Base-by-base conservation (phyloP, 2,329 filamentous ascomycete species). In the Malbranchea zuffiana region DNA sequence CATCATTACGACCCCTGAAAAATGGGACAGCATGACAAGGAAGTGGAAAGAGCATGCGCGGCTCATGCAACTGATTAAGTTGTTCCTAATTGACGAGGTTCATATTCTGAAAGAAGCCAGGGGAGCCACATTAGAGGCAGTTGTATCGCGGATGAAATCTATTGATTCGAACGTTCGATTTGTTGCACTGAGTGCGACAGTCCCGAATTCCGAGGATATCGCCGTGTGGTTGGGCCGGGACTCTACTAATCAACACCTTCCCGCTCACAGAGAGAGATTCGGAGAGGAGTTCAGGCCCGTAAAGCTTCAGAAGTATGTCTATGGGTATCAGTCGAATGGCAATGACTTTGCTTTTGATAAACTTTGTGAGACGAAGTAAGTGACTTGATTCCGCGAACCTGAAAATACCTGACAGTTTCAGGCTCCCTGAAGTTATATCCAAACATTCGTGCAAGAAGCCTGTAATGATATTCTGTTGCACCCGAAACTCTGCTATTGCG, bases 21-120 rank as follows among this genome's bases (percentile, higher is more conserved):
- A 92, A 52, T 92, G 84, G 84, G 84, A 93, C 53, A 88, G 82
- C 42, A 78, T 90, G 55, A 92, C 85, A 0, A 70, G 84, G 12
- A 87, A 84, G 52, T 92, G 85, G 85, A 76, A 78, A 47, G 84
- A 92, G 48, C 80, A 92, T 49, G 70, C 71, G 35, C 80, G 70
- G 45, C 62, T 92, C 12, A 74, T 92, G 58, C 72, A 79, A 41
- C 67, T 87, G 44, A 74, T 92, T 30, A 82, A 80, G 42, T 62
- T 93, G 0, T 84, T 90, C 44, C 68, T 93, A 13, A 86, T 93
- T 39, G 84, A 93, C 48, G 84, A 93, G 52, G 82, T 92, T 0
- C 84, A 93, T 47, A 85, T 90, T 23, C 67, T 93, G 36, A 88
- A 85, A 49, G 83, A 90, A 49, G 62, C 69, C 3, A 75, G 84